Conservation (phyloP, 345 rosid species). For the Pistacia vera region DNA sequence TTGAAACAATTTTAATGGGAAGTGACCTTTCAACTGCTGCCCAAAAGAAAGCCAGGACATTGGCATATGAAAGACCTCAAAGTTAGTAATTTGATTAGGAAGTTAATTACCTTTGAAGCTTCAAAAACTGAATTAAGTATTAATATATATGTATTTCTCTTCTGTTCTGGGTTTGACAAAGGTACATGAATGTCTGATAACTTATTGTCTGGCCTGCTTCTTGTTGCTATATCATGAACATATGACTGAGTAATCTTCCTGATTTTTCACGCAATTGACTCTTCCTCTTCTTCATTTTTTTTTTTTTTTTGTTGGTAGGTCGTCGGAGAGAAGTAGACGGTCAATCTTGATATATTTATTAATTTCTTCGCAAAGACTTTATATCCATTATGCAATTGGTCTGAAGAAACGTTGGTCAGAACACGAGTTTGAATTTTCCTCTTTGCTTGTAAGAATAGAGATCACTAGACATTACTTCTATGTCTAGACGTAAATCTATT, state of each 20-base stretch:
- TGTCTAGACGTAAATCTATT: background rate
- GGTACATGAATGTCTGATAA: no score
- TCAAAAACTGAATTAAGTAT: background rate
- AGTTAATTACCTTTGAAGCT: background rate
- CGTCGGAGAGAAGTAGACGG: background rate
- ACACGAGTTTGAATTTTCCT: background rate
- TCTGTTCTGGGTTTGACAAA: background rate
- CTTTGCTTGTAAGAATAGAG: background rate
- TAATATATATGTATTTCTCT: background rate
- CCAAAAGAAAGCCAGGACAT: constrained; percentile 1
- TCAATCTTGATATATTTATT: no score
- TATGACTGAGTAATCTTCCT: background rate
- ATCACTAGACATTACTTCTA: background rate
- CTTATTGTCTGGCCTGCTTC: background rate
- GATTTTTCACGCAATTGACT: constrained; percentile 30
- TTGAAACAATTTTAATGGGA: constrained; percentile 9
- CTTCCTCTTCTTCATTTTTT: constrained; percentile 8
- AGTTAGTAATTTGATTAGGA: background rate
- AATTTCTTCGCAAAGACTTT: background rate
- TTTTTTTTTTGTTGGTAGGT: no score
- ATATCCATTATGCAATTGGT: background rate
- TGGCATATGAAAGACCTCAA: background rate
- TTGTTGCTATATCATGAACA: constrained; percentile 16
- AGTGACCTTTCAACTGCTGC: constrained; percentile 29
- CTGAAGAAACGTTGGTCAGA: constrained; percentile 1